phyloP scores from a whole-genome alignment of 768 basidiomycete genomes.

The Trametopsis cervina region DNA sequence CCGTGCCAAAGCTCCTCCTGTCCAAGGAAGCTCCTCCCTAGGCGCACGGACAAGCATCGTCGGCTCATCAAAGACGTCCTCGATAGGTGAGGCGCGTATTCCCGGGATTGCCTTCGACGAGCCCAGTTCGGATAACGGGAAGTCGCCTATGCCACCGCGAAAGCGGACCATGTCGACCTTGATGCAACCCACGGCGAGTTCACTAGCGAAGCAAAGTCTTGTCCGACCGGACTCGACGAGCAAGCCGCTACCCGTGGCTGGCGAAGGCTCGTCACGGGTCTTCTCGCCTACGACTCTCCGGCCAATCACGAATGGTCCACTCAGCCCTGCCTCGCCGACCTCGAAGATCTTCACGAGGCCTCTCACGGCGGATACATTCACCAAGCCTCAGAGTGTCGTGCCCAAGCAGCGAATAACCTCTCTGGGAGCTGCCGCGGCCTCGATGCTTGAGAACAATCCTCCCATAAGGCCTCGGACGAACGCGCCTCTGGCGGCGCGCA shows the following conservation, averaged over 20 bases:
- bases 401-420: constrained; percentile 13
- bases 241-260: constrained; percentile 7
- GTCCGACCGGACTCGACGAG: background rate
- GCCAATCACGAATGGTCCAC: constrained; percentile 29
- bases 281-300: constrained; percentile 20
- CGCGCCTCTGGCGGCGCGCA: constrained; percentile 35
- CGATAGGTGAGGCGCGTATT: constrained; percentile 37
- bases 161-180: constrained; percentile 41
- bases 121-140: constrained; percentile 2
- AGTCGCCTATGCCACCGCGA: constrained; percentile 1
- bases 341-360: constrained; percentile 9
- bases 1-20: constrained; percentile 8
- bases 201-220: constrained; percentile 37
- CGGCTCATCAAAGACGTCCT: constrained; percentile 30
- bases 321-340: constrained; percentile 15
- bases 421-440: constrained; percentile 24
- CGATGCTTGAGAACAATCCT: constrained; percentile 19
- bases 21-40: constrained; percentile 17
- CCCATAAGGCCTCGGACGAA: background rate
- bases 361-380: background rate
- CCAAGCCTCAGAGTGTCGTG: background rate
- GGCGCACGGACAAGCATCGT: constrained; percentile 24
- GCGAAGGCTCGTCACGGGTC: background rate
- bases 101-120: constrained; percentile 5
- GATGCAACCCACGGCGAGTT: constrained; percentile 72